Base-by-base conservation (phyloP, 202 grass and related monocot species). In the Zizania palustris region DNA sequence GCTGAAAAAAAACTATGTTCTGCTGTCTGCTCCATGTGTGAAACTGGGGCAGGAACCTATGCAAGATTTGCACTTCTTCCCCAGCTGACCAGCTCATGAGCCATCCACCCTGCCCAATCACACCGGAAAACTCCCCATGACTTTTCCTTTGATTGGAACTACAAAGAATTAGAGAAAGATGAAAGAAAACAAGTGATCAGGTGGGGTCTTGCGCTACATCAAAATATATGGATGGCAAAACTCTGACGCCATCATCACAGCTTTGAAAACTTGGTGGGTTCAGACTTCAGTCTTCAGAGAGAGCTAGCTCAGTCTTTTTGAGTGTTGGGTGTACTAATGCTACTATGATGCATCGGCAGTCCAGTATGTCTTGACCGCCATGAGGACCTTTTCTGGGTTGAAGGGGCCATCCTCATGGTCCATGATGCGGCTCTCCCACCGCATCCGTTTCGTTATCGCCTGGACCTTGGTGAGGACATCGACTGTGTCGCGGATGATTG, bases 401-500 rank as follows among this genome's bases (percentile, higher is more conserved):
- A 97, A 93, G 9, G 93, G 90, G 16, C 90, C 93, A 4, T 84
- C 86, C 85, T 97, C 93, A 3, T 97, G 93, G 34, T 97, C 93
- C 42, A 90, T 66, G 77, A 97, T 91, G 82, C 85, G 90, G 65
- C 93, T 89, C 43, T 93, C 81, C 93, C 93, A 97, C 69, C 90
- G 88, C 83, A 97, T 97, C 12, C 85, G 73, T 6, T 86, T 84
- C 19, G 88, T 59, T 71, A 97, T 87, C 16, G 85, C 60, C 60
- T 89, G 82, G 45, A 97, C 93, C 75, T 91, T 93, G 11, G 88
- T 93, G 33, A 97, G 86, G 49, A 97, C 88, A 0, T 97, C 93
- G 0, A 93, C 85, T 0, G 88, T 89, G 73, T 97, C 93, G 4
- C 93, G 90, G 81, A 97, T 91, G 53, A 97, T 86, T 14, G 85